Evolutionary conservation across 768 basidiomycete genomes (phyloP), one percentile per base, ranked within the genome.

Genomic region (Ramaria sp.): DNA sequence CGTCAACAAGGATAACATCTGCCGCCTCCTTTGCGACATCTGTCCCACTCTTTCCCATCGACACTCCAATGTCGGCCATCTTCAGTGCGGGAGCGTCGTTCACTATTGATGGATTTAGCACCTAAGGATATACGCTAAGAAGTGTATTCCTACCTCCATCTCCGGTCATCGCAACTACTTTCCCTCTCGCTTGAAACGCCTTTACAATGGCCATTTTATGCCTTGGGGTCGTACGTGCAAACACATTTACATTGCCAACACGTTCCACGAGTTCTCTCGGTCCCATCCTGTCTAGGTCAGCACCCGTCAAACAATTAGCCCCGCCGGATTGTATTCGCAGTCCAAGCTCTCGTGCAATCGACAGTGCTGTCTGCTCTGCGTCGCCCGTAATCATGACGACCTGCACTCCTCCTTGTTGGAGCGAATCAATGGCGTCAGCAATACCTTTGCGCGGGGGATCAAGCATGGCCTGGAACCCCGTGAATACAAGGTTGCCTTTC

Each of bases 351-450:
- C 79, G 77, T 34, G 92, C 95, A 55, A 96, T 95, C 48, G 88
- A 81, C 32, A 94, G 63, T 2, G 95, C 94, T 0, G 94, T 98
- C 52, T 83, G 76, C 67, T 93, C 90, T 34, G 92, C 84, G 62
- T 98, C 94, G 3, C 94, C 94, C 0, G 95, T 97, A 64, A 97
- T 96, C 94, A 98, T 97, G 42, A 97, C 85, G n/a, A 97, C 83
- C 62, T 94, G 91, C 48, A 98, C 86, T 4, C 93, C 91, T 24
- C 88, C 93, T 25, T 73, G 70, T 63, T 93, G 88, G 34, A 97
- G 72, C 27, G 87, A 70, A 37, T 74, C 76, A 58, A 98, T 85
- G 18, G 95, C 84, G 61, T 91, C 88, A 3, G 88, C 84, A n/a
- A 97, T 92, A 27, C 93, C 95, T 61, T 85, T 85, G 44, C 94